Base-by-base conservation (phyloP, 1,284 basidiomycete genomes). In the Cerrena zonata region DNA sequence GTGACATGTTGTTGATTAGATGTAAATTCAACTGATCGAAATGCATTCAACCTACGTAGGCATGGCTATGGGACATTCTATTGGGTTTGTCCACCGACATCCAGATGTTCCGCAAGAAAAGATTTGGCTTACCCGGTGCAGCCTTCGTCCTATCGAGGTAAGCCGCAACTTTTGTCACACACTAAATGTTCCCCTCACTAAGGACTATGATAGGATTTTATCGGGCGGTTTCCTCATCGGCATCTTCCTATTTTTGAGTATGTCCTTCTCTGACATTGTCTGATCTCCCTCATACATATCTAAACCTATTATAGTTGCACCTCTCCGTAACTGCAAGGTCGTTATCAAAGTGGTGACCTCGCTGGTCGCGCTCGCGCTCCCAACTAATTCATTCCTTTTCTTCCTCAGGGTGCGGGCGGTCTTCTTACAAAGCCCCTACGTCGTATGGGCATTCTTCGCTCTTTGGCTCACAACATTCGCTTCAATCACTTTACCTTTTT, bases 81-180 rank as follows among this genome's bases (percentile, higher is more conserved):
- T 48, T 44, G 47, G 26, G 38, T 13, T n/a, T 52, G 4, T 34
- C 36, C 7, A 37, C 49, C 22, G 50, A 52, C 18, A 4, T 40
- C 24, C 22, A 22, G 25, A 22, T 52, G 19, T 37, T 52, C 18
- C 21, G 7, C 11, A 25, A 24, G 27, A 13, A 12, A 18, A 10
- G 44, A n/a, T 15, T 52, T 10, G 10, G 11, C 19, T 19, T 48
- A 13, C 50, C 54, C 12, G 48, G 45, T 44, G 26, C 46, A 3
- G 42, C 49, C 0, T 56, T 54, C 36, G 42, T 56, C 15, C 21
- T 53, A 24, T 36, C 54, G 25, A 26, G 54, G 54, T 53, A 34
- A 37, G 52, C n/a, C 30, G 30, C 7, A 15, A 34, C 7, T 15
- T 7, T 7, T 34, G 15, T 34, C 15, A 7, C 30, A 34, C 15